These are phyloP conservation scores for Halophytophthora batemanensis DNA, from an alignment of 352 stramenopile species.

Conservation along the genomic window DNA sequence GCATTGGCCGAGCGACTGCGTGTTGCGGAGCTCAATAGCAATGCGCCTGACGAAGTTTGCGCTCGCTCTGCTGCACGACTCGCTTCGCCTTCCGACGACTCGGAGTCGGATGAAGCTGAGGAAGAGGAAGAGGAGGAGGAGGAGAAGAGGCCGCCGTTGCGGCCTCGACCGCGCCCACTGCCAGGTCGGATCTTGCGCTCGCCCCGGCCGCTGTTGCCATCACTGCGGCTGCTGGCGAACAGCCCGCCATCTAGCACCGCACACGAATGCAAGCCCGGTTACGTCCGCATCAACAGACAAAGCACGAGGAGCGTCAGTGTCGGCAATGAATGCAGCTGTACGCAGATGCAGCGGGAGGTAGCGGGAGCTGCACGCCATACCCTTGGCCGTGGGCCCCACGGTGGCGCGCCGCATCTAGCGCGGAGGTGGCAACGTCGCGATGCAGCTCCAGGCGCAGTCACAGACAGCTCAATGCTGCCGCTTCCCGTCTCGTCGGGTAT, in stretches of 20 bases:
- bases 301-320: neutral
- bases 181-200: too few relatives aligned
- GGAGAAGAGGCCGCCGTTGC: conserved; percentile 36
- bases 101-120: conserved; percentile 30
- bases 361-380: conserved; percentile 4
- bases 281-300: neutral
- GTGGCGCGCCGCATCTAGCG: conserved; percentile 21
- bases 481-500: too few relatives aligned
- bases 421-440: too few relatives aligned
- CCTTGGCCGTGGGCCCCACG: conserved; percentile 18
- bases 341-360: neutral
- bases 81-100: conserved; percentile 15
- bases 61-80: conserved; percentile 12
- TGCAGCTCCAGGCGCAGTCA: too few relatives aligned
- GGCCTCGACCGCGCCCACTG: conserved; percentile 9
- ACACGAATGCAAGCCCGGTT: neutral
- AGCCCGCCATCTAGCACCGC: conserved; percentile 13
- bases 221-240: conserved; percentile 14
- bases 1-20: conserved; percentile 26
- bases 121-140: conserved; percentile 39
- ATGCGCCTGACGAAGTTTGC: conserved; percentile 2
- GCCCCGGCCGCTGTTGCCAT: conserved; percentile 6
- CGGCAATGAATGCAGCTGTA: neutral
- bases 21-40: conserved; percentile 8
- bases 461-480: too few relatives aligned